A percentile compares a stretch with the other conserved stretches of the same genome.
phyloP scores from a whole-genome alignment of 2,329 filamentous ascomycete genomes.

The Colletotrichum sp. region DNA sequence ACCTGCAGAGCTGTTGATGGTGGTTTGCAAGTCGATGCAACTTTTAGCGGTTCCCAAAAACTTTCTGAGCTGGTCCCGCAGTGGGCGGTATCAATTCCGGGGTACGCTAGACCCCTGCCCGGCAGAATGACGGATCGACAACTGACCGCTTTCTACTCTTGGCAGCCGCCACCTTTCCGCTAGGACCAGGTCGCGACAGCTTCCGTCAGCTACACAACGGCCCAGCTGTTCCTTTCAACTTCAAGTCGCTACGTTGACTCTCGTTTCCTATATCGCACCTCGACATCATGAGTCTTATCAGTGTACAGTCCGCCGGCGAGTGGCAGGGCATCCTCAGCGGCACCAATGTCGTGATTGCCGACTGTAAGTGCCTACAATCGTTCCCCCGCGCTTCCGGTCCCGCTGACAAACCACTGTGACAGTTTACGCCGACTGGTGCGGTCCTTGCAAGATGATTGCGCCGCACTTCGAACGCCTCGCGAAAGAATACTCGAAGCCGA shows the following conservation, averaged over 20 bases:
- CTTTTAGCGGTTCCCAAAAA: conserved; percentile 8
- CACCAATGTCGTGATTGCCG: conserved; percentile 82
- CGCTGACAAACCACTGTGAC: conserved; percentile 30
- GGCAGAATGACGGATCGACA: conserved; percentile 25
- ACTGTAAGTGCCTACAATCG: conserved; percentile 68
- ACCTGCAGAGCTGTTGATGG: not conserved
- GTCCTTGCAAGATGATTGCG: conserved; percentile 90
- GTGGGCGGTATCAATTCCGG: conserved; percentile 2
- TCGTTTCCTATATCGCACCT: not conserved
- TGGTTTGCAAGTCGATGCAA: not conserved
- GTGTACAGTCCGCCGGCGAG: conserved; percentile 70
- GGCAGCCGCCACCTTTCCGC: conserved; percentile 10
- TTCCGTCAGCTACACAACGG: not conserved
- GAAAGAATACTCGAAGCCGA: conserved; percentile 78
- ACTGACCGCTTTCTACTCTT: conserved; percentile 27
- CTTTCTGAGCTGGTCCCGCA: conserved; percentile 9
- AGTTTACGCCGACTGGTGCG: conserved; percentile 97
- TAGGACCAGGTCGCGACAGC: conserved; percentile 6
- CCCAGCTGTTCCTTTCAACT: not conserved
- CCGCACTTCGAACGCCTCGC: conserved; percentile 88
- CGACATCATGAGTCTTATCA: conserved; percentile 51
- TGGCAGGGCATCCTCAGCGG: conserved; percentile 75
- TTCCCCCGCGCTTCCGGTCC: conserved; percentile 1
- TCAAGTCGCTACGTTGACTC: not conserved
- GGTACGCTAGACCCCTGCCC: not conserved